Base-by-base conservation (phyloP, 2,329 filamentous ascomycete genomes). In the Fusarium nygamai region DNA sequence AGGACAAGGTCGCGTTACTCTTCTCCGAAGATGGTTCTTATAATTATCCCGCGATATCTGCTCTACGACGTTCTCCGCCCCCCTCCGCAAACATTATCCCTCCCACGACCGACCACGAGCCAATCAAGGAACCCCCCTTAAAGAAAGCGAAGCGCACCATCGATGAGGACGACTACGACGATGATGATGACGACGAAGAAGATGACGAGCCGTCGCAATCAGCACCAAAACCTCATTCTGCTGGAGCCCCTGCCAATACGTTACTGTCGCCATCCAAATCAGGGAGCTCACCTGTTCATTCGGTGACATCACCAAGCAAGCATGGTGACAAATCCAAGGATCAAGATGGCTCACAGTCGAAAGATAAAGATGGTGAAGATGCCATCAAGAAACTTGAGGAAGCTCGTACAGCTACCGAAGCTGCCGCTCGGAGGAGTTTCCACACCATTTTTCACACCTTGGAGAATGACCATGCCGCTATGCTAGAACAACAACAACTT, bases 401-500 rank as follows among this genome's bases (percentile, higher is more conserved):
- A 80, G 94, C 94, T 76, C 96, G 96, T 81, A 95, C 92, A 81
- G 94, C 93, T 36, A 95, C 94, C 54, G 96, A 98, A 80, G 94
- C 97, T 80, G 92, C 93, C 58, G 96, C 94, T 48, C 95, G 95
- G 84, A 90, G 91, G 78, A 96, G 93, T 83, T 98, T 98, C 83
- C 93, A 98, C 80, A 97, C 94, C 16, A 89, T 98, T 74, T 97
- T 98, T 83, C 96, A 98, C 82, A 98, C 96, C 3, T 88, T 98
- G 38, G 96, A 99, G 83, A 96, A 96, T 81, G 96, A 99, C 81
- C 91, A 94, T 63, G 94, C 96, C 78, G 96, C 96, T 56, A 98
- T 99, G 96, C 85, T 98, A 65, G 96, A 99, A 82, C 96, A 99
- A 83, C 95, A 98, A 82, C 94, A 96, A 82, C 88, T 99, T 33